phyloP scores from a whole-genome alignment of 148 eudicot species.

The Rhododendron griersonianum region DNA sequence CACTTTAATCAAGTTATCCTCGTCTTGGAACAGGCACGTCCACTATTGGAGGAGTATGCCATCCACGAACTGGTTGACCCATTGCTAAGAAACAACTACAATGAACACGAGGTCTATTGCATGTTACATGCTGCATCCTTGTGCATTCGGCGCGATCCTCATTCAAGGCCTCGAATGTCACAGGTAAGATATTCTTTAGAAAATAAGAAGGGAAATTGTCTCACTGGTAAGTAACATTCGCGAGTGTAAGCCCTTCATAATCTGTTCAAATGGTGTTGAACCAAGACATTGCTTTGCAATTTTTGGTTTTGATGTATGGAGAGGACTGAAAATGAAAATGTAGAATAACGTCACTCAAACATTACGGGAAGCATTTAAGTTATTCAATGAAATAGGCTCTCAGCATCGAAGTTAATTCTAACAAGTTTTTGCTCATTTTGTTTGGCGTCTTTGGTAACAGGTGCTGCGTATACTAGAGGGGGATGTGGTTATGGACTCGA shows the following conservation, averaged over 20 bases:
- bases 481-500: conserved; percentile 56
- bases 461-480: conserved; percentile 84
- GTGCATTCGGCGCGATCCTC: conserved; percentile 82
- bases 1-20: neutral
- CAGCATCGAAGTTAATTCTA: neutral
- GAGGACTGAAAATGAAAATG: neutral
- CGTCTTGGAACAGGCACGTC: conserved; percentile 56
- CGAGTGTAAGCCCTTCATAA: neutral
- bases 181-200: conserved; percentile 44
- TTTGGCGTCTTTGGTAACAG: conserved; percentile 20
- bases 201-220: neutral
- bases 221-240: neutral
- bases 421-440: neutral
- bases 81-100: conserved; percentile 44
- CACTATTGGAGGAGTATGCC: conserved; percentile 62
- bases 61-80: conserved; percentile 73
- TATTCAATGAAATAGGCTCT: neutral
- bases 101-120: conserved; percentile 75
- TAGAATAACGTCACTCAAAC: neutral
- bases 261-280: neutral
- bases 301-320: neutral
- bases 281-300: neutral
- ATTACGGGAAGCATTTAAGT: neutral
- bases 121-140: conserved; percentile 86
- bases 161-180: conserved; percentile 89